phyloP scores from a whole-genome alignment of 2,329 filamentous ascomycete species.

The Fusarium cyanostomum region DNA sequence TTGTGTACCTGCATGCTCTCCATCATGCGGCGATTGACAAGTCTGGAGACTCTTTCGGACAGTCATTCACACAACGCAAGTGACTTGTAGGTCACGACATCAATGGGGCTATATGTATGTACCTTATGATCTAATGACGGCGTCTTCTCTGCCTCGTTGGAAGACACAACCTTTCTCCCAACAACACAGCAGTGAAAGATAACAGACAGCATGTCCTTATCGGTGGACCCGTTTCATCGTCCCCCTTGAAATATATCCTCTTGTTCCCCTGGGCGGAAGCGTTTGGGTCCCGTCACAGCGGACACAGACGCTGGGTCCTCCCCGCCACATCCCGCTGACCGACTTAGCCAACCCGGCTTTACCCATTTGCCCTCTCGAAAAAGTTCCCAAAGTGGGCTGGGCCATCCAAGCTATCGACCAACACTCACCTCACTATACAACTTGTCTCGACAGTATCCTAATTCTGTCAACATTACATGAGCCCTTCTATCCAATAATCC shows the following conservation, averaged over 20 bases:
- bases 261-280: conserved; percentile 1
- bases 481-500: neutral
- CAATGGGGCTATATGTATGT: neutral
- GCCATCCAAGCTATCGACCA: conserved; percentile 13
- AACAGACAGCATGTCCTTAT: conserved; percentile 13
- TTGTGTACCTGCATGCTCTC: conserved; percentile 1
- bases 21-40: conserved; percentile 18
- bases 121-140: neutral
- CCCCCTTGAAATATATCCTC: conserved; percentile 1
- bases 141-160: neutral
- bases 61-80: conserved; percentile 27
- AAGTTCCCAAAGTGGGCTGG: conserved; percentile 36
- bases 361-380: conserved; percentile 33
- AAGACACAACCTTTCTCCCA: neutral
- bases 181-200: neutral
- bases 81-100: conserved; percentile 34
- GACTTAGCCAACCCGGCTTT: conserved; percentile 34
- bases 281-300: conserved; percentile 12
- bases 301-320: conserved; percentile 21
- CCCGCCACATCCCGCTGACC: conserved; percentile 38
- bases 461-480: neutral
- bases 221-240: conserved; percentile 15
- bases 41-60: conserved; percentile 1
- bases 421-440: conserved; percentile 2
- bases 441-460: neutral